These are phyloP conservation scores for Linum usitatissimum DNA, from an alignment of 345 rosid species.

Conservation along the genomic window DNA sequence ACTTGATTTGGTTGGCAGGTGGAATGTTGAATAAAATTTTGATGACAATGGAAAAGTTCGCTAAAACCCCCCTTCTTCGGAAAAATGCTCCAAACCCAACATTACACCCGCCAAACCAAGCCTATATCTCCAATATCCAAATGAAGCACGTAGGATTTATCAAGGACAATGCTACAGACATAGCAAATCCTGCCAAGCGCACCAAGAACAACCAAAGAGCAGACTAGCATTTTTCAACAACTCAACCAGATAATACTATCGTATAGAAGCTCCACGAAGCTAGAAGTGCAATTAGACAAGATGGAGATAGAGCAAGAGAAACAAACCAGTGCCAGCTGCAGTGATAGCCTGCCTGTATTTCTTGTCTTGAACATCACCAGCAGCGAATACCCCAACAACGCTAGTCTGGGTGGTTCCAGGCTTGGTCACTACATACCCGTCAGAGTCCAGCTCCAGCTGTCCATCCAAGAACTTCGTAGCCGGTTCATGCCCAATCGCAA, in stretches of 20 bases:
- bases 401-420: slow-evolving; percentile 78
- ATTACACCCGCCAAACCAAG: too few species aligned
- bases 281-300: background rate
- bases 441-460: slow-evolving; percentile 58
- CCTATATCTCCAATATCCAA: too few species aligned
- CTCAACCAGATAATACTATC: background rate
- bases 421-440: slow-evolving; percentile 65
- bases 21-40: too few species aligned
- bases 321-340: slow-evolving; percentile 89
- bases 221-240: too few species aligned
- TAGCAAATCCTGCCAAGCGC: too few species aligned
- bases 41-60: too few species aligned
- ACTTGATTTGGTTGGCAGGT: too few species aligned
- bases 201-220: too few species aligned
- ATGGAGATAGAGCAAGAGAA: background rate
- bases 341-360: slow-evolving; percentile 94
- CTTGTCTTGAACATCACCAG: slow-evolving; percentile 98
- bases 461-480: slow-evolving; percentile 87
- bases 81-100: too few species aligned
- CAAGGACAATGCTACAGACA: too few species aligned
- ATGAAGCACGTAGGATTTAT: too few species aligned
- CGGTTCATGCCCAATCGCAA: slow-evolving; percentile 96
- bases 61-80: too few species aligned
- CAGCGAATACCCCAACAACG: slow-evolving; percentile 73
- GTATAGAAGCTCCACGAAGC: background rate